Percentiles rank a stretch among this genome's conserved stretches.
Conservation (phyloP, 176 grass and related monocot genomes). For the Coix lacrymajobi region DNA sequence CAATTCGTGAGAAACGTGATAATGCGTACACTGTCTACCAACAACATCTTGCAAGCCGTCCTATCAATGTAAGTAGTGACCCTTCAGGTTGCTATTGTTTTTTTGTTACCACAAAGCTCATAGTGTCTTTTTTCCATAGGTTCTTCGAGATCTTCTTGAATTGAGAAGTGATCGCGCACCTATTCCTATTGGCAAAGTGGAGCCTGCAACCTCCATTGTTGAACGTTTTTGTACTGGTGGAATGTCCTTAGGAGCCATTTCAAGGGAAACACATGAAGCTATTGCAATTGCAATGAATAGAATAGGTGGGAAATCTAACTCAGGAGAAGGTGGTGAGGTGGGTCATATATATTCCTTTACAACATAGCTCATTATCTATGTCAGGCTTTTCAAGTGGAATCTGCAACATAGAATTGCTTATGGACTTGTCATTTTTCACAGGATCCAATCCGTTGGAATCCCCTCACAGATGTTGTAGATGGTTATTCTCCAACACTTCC, state of each 20-base stretch:
- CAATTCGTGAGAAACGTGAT: slow-evolving; percentile 88
- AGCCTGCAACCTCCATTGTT: slow-evolving; percentile 87
- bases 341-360: slow-evolving; percentile 28
- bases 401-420: slow-evolving; percentile 21
- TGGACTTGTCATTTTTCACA: slow-evolving; percentile 45
- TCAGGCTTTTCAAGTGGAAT: slow-evolving; percentile 14
- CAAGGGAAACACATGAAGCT: slow-evolving; percentile 99
- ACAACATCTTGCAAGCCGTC: slow-evolving; percentile 97
- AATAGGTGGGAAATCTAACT: slow-evolving; percentile 97
- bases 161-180: slow-evolving; percentile 65
- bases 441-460: slow-evolving; percentile 98
- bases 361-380: slow-evolving; percentile 18
- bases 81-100: not conserved
- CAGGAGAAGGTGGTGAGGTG: slow-evolving; percentile 99
- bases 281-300: slow-evolving; percentile 99
- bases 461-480: slow-evolving; percentile 92
- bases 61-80: slow-evolving; percentile 80
- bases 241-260: slow-evolving; percentile 99
- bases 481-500: slow-evolving; percentile 99
- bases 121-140: slow-evolving; percentile 40
- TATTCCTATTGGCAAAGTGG: slow-evolving; percentile 97
- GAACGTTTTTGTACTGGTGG: slow-evolving; percentile 99
- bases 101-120: slow-evolving; percentile 14
- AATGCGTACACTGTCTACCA: slow-evolving; percentile 96
- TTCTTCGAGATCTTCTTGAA: slow-evolving; percentile 98